Evolutionary conservation across 2,329 filamentous ascomycete genomes (phyloP).

Genomic region (Trichoderma sp.): DNA sequence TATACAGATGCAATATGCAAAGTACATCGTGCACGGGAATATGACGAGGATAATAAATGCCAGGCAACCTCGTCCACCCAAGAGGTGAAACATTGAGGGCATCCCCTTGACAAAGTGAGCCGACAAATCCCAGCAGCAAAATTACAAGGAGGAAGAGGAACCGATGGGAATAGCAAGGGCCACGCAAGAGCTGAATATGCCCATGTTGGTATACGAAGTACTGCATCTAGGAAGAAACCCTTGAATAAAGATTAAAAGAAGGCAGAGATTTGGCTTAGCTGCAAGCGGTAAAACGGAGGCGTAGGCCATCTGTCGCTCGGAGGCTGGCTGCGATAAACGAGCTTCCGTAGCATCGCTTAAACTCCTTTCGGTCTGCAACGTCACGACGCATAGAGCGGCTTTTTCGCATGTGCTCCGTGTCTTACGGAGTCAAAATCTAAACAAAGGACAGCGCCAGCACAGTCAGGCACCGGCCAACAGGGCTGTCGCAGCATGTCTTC

Average conservation of each 20-base stretch:
- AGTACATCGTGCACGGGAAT: background rate
- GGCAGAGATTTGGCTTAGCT: background rate
- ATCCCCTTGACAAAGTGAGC: background rate
- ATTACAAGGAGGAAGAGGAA: background rate
- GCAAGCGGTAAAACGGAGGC: background rate
- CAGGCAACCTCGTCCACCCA: background rate
- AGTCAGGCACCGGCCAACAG: background rate
- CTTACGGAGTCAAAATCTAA: background rate
- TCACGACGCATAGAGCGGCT: background rate
- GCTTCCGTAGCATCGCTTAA: background rate
- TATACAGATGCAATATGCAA: background rate
- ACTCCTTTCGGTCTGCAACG: background rate
- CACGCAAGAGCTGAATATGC: background rate
- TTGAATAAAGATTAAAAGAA: background rate
- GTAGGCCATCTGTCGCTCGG: background rate
- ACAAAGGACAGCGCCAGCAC: background rate
- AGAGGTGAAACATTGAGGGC: background rate
- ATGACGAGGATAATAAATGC: background rate
- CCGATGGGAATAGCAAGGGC: background rate
- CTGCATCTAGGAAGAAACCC: background rate
- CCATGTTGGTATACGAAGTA: background rate
- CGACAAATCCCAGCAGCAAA: background rate
- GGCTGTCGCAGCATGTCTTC: constrained; percentile 10
- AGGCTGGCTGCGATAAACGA: background rate
- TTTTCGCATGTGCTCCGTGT: background rate